Base-by-base conservation (phyloP, 306 rosid species). In the Sphenostylis stenocarpa region DNA sequence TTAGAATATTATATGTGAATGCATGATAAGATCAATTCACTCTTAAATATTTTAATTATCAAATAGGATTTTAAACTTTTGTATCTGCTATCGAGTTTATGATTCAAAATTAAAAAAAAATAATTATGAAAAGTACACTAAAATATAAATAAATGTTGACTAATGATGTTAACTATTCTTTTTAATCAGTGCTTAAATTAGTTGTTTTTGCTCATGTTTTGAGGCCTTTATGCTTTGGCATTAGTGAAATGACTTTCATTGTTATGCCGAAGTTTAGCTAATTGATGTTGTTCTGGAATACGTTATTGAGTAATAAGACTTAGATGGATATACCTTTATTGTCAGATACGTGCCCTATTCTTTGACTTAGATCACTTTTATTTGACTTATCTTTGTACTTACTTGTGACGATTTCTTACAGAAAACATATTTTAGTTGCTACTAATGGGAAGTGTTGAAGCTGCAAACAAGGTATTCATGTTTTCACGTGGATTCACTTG, bases 361-460 rank as follows among this genome's bases (percentile, higher is more conserved):
- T n/a, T n/a, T n/a, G n/a, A 3, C 21, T 28, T 21, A 52, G 2
- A 70, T 78, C 38, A n/a, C 23, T 28, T 78, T 41, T 70, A n/a
- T 65, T 70, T 44, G 23, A 23, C 45, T 66, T 43, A 33, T 49
- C 7, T 41, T 39, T 57, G 17, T 55, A 47, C 72, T 77, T 78
- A 8, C 8, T 62, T 72, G 51, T 55, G 28, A 29, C 11, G 26
- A 24, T 67, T 73, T 67, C 80, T 52, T 28, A 60, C 60, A 82
- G 82, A 77, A 75, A n/a, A 45, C 44, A 77, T 13, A 45, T 43
- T 63, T 80, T 74, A 86, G 62, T 77, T 70, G 76, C 76, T 85
- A 82, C 70, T 76, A 56, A 94, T 94, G 98, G 98, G 97, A 72
- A 80, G 90, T 0, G 88, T 84, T 70, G 94, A 90, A 65, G 88